These are phyloP conservation scores for Lactarius psammicola DNA, from an alignment of 768 basidiomycete species.

Conservation along the genomic window DNA sequence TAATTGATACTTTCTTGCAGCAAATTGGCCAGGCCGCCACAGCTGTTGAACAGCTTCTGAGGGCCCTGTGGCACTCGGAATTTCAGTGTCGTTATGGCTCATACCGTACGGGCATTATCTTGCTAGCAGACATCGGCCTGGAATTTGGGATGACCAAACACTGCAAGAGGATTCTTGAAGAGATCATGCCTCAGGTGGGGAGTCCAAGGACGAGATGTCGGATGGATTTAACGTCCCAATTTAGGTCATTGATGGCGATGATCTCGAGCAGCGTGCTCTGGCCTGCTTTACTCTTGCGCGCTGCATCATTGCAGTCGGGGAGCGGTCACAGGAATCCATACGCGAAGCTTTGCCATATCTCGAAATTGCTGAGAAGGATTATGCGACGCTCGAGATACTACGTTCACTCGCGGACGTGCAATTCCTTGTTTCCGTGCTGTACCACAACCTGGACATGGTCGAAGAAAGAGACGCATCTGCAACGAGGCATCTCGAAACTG, in stretches of 20 bases:
- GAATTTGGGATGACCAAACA: slow-evolving; percentile 75
- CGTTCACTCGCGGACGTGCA: slow-evolving; percentile 64
- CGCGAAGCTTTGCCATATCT: slow-evolving; percentile 62
- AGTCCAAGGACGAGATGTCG: not conserved
- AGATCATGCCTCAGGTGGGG: slow-evolving; percentile 77
- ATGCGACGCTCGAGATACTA: slow-evolving; percentile 54
- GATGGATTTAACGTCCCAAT: not conserved
- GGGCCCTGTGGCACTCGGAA: slow-evolving; percentile 76
- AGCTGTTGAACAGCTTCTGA: slow-evolving; percentile 64
- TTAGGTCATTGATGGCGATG: slow-evolving; percentile 68
- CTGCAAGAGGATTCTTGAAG: slow-evolving; percentile 64
- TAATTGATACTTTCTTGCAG: slow-evolving; percentile 39
- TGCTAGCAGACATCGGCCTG: slow-evolving; percentile 75
- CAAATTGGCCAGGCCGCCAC: slow-evolving; percentile 60
- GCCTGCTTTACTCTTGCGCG: slow-evolving; percentile 73
- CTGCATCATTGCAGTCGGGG: slow-evolving; percentile 63
- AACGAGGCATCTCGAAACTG: slow-evolving; percentile 47
- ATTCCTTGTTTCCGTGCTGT: slow-evolving; percentile 66
- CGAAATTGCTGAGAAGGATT: slow-evolving; percentile 64
- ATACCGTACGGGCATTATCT: slow-evolving; percentile 65
- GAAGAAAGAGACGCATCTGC: slow-evolving; percentile 56
- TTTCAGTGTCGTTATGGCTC: slow-evolving; percentile 65
- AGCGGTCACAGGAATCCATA: slow-evolving; percentile 40
- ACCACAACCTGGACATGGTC: slow-evolving; percentile 62
- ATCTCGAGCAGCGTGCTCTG: slow-evolving; percentile 73